A percentile compares a stretch with the other conserved stretches of the same genome.
phyloP scores from a whole-genome alignment of 1,284 basidiomycete species.

The Ustilago sp. region DNA sequence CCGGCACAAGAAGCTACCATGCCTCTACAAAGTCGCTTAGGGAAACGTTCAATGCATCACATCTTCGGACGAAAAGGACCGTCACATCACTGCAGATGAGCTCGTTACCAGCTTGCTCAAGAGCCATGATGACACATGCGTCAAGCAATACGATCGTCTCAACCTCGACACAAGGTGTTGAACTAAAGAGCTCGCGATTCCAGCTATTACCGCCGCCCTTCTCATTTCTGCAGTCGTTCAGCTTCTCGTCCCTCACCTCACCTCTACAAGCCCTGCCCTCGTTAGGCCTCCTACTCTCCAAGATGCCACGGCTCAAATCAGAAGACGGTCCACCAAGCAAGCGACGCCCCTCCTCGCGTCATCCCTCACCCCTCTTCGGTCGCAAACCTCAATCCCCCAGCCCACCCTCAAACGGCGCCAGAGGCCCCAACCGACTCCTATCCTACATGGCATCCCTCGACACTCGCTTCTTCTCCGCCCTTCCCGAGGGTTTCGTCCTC shows the following conservation, averaged over 20 bases:
- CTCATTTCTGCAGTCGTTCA: conserved; percentile 27
- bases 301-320: conserved; percentile 12
- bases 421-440: background rate
- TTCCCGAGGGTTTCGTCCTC: conserved; percentile 23
- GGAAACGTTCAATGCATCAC: background rate
- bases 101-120: background rate
- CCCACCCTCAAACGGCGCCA: background rate
- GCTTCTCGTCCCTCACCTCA: background rate
- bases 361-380: conserved; percentile 22
- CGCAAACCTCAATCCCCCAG: background rate
- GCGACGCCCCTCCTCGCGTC: background rate
- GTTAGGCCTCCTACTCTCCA: conserved; percentile 6
- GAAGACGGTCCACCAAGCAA: conserved; percentile 9
- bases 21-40: background rate
- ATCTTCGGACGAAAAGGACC: background rate
- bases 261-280: too few relatives aligned
- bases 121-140: background rate
- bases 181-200: background rate
- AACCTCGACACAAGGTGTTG: background rate
- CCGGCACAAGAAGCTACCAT: background rate
- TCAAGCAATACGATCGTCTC: background rate
- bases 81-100: background rate
- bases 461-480: conserved; percentile 10
- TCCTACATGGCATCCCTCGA: conserved; percentile 13
- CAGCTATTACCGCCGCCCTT: background rate